Base-by-base conservation (phyloP, 495 filamentous ascomycete species). In the Neurospora cerealis region DNA sequence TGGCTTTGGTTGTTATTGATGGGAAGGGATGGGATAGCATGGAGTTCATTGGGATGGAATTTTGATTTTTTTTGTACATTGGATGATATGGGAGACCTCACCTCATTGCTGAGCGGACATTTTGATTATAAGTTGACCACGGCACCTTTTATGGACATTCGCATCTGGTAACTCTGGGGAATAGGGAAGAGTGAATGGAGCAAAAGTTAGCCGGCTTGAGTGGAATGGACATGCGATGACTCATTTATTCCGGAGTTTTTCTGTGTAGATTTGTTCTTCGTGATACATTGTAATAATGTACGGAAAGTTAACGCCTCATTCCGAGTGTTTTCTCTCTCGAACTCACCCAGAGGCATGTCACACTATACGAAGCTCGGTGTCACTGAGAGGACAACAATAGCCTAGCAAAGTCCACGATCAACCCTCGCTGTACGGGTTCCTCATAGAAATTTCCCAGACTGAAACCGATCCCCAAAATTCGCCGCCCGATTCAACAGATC, bases 381-480 rank as follows among this genome's bases (percentile, higher is more conserved):
- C 21, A 54, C 21, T 11, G 10, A 28, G n/a, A 28, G 48, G 21
- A 28, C 48, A 54, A 15, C 48, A 54, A 13, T 6, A 28, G 11
- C 10, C 46, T 4, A 21, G 19, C 42, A 44, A 44, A n/a, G 19
- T 8, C 42, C 42, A 9, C 19, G 7, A 44, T 4, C n/a, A 46
- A 19, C 17, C 44, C 2, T 48, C 7, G 24, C 39, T 21, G 36
- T 69, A 24, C 4, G 32, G 38, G 70, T 24, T 69, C 40, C 66
- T 66, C 32, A 70, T 32, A 96, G 79, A 82, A 89, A 98, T 70
- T 83, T 93, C 9, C 95, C 95, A 69, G 90, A 90, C 32, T 89
- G 88, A 80, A 99, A 99, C 62, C 94, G 84, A 17, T 89, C 91
- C 15, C 91, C 90, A 85, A 97, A 98, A 77, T 93, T 91, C 42